Evolutionary conservation across 768 basidiomycete genomes (phyloP).

Genomic region (Boletus sp.): DNA sequence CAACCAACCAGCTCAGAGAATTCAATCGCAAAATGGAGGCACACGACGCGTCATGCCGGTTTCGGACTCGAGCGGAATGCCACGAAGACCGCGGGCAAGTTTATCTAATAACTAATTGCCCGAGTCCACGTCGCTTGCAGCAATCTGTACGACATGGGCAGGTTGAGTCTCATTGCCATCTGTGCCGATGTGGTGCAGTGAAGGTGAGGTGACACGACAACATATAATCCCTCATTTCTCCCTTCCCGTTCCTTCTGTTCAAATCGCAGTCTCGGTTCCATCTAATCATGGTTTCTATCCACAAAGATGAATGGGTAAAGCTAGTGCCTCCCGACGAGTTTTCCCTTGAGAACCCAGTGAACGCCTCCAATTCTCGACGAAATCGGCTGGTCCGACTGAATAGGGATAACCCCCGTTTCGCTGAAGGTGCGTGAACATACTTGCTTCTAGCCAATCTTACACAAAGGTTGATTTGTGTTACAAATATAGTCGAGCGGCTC

Average conservation of each 20-base stretch:
- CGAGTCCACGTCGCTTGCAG: constrained; percentile 15
- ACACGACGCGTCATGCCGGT: constrained; percentile 2
- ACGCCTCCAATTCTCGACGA: constrained; percentile 36
- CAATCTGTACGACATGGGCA: constrained; percentile 12
- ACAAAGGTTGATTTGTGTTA: neutral
- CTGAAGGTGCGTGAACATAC: constrained; percentile 37
- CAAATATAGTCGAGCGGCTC: constrained; percentile 43
- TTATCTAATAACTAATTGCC: constrained; percentile 23
- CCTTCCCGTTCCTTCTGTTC: neutral
- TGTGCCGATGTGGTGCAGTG: constrained; percentile 21
- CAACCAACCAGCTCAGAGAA: neutral
- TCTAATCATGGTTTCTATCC: constrained; percentile 18
- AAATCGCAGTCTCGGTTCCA: constrained; percentile 1
- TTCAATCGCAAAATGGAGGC: constrained; percentile 5
- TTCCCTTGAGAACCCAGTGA: constrained; percentile 42
- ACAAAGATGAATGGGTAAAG: constrained; percentile 30
- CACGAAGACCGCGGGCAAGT: constrained; percentile 7
- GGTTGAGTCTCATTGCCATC: constrained; percentile 3
- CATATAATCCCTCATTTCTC: constrained; percentile 21
- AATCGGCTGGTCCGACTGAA: constrained; percentile 44
- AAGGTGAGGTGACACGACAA: constrained; percentile 20
- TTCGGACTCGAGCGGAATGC: neutral
- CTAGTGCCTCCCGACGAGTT: constrained; percentile 32
- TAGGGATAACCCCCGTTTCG: constrained; percentile 34
- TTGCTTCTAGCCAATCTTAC: neutral